Evolutionary conservation across 192 early-diverging fungal species (phyloP).

Genomic region (Coemansia sp.): DNA sequence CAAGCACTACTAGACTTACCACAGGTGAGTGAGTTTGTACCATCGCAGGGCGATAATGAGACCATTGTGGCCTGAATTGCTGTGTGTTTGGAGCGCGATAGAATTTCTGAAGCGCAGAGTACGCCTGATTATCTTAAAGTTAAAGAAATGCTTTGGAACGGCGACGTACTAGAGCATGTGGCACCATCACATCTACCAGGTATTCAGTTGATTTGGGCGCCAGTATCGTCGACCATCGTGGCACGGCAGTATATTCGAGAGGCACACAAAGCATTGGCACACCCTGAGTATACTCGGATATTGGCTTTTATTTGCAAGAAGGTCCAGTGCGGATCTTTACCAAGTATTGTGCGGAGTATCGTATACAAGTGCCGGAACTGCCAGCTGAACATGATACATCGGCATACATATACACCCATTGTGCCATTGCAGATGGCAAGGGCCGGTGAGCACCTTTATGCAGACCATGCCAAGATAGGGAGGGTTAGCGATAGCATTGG

Average conservation of each 20-base stretch:
- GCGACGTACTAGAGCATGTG: neutral
- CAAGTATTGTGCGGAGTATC: neutral
- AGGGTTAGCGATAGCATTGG: neutral
- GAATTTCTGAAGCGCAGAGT: neutral
- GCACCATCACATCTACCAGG: neutral
- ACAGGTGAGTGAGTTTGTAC: neutral
- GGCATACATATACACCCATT: neutral
- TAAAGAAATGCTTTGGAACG: neutral
- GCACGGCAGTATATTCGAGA: neutral
- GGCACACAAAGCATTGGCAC: neutral
- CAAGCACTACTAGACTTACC: neutral
- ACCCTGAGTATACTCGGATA: neutral
- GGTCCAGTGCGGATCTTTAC: neutral
- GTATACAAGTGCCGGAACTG: neutral
- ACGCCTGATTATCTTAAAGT: neutral
- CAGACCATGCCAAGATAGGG: neutral
- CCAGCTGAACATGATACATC: neutral
- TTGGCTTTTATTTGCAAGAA: neutral
- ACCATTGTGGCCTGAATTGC: neutral
- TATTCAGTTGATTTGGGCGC: neutral
- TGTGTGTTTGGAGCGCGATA: neutral
- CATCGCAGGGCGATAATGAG: neutral
- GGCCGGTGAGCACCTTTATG: neutral
- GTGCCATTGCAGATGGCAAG: neutral
- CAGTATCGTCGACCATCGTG: neutral